A percentile compares a stretch with the other conserved stretches of the same genome.
phyloP scores from a whole-genome alignment of 176 grass and related monocot species.

The Oryza rufipogon region DNA sequence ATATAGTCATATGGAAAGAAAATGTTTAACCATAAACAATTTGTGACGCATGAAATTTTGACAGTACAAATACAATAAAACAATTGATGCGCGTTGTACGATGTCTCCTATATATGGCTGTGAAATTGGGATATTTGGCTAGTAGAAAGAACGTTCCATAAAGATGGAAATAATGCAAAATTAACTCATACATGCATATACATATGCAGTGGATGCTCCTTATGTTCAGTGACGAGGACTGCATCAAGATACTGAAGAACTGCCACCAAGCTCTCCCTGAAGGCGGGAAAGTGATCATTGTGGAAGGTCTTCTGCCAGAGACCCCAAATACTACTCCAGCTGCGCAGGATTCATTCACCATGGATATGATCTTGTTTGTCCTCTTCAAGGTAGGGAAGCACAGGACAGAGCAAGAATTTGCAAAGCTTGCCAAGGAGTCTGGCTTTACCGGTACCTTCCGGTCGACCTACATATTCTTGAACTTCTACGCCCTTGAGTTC shows the following conservation, averaged over 20 bases:
- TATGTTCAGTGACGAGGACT: slow-evolving; percentile 33
- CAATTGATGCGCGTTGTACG: too few species aligned
- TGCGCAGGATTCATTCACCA: background rate
- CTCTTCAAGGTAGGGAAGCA: slow-evolving; percentile 31
- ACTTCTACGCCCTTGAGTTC: slow-evolving; percentile 17
- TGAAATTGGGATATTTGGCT: too few species aligned
- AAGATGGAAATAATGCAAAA: too few species aligned
- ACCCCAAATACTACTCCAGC: background rate
- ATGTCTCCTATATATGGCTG: too few species aligned
- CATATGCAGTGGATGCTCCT: slow-evolving; percentile 38
- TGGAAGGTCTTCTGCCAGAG: background rate
- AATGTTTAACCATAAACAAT: too few species aligned
- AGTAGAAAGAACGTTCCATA: too few species aligned
- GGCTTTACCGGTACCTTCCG: slow-evolving; percentile 17
- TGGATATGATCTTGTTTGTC: slow-evolving; percentile 28
- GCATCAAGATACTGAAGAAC: slow-evolving; percentile 44
- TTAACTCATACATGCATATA: too few species aligned
- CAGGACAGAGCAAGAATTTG: slow-evolving; percentile 42
- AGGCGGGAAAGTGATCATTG: slow-evolving; percentile 38
- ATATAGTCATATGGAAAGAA: too few species aligned
- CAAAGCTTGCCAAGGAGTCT: slow-evolving; percentile 14
- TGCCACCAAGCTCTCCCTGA: slow-evolving; percentile 38
- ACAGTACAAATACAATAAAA: too few species aligned
- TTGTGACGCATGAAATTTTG: too few species aligned
- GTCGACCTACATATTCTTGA: background rate